Conservation (phyloP, 371 early-diverging fungal species). For the Lichtheimia ornata region DNA sequence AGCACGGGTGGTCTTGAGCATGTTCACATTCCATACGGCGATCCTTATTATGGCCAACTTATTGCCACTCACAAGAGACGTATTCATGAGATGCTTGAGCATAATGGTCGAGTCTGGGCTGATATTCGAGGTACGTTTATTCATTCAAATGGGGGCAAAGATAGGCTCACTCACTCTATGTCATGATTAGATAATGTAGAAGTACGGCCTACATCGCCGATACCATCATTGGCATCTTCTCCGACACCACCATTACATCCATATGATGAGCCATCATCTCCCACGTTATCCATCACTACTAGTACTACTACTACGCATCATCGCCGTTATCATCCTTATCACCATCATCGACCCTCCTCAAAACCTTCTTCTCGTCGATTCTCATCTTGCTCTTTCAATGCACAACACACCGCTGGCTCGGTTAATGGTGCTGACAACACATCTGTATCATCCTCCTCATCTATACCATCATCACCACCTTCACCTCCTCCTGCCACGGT, state of each 20-base stretch:
- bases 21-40: conserved; percentile 33
- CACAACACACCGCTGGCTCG: conserved; percentile 13
- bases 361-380: conserved; percentile 4
- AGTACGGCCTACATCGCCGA: conserved; percentile 13
- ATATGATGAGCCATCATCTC: conserved; percentile 19
- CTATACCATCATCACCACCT: conserved; percentile 8
- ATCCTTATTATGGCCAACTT: conserved; percentile 30
- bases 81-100: conserved; percentile 34
- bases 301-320: background rate
- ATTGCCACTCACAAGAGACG: conserved; percentile 32
- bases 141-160: background rate
- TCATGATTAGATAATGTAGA: background rate
- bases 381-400: background rate
- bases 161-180: background rate
- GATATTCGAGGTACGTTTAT: conserved; percentile 25
- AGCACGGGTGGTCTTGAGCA: conserved; percentile 29
- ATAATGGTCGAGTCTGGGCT: conserved; percentile 36
- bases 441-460: conserved; percentile 16
- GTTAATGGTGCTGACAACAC: conserved; percentile 7
- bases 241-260: conserved; percentile 26
- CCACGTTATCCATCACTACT: conserved; percentile 5
- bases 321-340: conserved; percentile 4
- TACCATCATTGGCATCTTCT: conserved; percentile 20
- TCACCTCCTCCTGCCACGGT: conserved; percentile 3
- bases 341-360: background rate